A percentile compares a stretch with the other conserved stretches of the same genome.
These are phyloP conservation scores for Castanea sativa DNA, from an alignment of 306 rosid species.

Conservation along the genomic window DNA sequence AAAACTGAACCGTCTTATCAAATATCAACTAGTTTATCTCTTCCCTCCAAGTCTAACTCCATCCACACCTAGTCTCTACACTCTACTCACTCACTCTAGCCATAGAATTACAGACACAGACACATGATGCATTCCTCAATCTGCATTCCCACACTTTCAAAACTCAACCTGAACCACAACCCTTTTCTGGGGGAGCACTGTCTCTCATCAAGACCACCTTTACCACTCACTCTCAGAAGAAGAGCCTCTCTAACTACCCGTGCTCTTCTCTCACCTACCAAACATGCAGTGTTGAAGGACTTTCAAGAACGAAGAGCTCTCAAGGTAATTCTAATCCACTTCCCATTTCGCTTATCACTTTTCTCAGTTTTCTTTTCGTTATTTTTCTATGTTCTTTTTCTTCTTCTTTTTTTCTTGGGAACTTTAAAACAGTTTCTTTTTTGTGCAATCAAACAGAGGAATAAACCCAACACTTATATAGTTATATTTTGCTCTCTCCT, in stretches of 20 bases:
- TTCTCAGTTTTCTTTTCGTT: background rate
- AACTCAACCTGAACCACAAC: slow-evolving; percentile 31
- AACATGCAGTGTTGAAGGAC: slow-evolving; percentile 60
- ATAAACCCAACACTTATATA: too few species aligned
- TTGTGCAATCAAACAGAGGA: too few species aligned
- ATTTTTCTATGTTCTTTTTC: too few species aligned
- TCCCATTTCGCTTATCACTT: background rate
- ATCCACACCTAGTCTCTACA: too few species aligned
- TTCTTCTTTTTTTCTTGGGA: too few species aligned
- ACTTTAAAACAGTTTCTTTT: too few species aligned
- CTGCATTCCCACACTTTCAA: slow-evolving; percentile 47
- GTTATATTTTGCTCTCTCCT: background rate
- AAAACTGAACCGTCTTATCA: too few species aligned
- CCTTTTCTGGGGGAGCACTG: slow-evolving; percentile 32
- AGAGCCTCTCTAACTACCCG: slow-evolving; percentile 41
- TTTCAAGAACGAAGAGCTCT: slow-evolving; percentile 73
- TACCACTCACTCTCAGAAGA: slow-evolving; percentile 32
- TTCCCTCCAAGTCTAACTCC: too few species aligned
- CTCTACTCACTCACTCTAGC: too few species aligned
- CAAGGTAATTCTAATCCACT: slow-evolving; percentile 50
- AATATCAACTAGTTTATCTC: too few species aligned
- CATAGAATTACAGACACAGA: too few species aligned
- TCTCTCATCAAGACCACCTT: slow-evolving; percentile 33
- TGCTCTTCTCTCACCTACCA: slow-evolving; percentile 45
- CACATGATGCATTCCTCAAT: slow-evolving; percentile 50